A percentile compares a stretch with the other conserved stretches of the same genome.
phyloP scores from a whole-genome alignment of 805 yeast species.

The Monosporozyma yasuniensis region DNA sequence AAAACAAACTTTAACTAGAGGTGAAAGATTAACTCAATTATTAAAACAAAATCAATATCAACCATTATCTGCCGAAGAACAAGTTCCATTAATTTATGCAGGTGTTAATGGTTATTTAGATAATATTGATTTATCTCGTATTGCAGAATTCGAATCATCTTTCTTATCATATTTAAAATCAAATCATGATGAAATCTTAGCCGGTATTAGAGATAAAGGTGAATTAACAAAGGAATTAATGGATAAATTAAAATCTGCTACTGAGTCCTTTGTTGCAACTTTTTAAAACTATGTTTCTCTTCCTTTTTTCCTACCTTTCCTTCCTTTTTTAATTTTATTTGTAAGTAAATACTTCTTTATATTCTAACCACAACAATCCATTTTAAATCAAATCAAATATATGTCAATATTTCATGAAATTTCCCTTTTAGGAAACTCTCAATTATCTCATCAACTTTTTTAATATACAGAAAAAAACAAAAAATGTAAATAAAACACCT shows the following conservation, averaged over 20 bases:
- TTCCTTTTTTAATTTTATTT: not conserved
- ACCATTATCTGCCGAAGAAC: constrained; percentile 98
- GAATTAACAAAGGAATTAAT: constrained; percentile 80
- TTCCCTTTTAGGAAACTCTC: no score
- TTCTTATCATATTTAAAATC: constrained; percentile 89
- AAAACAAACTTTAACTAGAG: constrained; percentile 97
- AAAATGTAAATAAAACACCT: no score
- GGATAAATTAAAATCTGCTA: constrained; percentile 79
- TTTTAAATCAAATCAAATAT: no score
- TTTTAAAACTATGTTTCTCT: constrained; percentile 38
- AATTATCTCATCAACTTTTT: no score
- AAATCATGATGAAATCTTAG: constrained; percentile 75
- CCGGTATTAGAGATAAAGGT: constrained; percentile 81
- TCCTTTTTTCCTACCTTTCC: not conserved
- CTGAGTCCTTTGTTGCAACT: constrained; percentile 88
- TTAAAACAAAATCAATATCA: constrained; percentile 95
- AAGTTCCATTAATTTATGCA: constrained; percentile 96
- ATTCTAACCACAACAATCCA: not conserved
- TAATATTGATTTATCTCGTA: constrained; percentile 69
- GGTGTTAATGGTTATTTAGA: constrained; percentile 99
- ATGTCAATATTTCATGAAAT: not conserved
- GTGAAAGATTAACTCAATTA: constrained; percentile 99
- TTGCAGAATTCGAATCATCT: constrained; percentile 84
- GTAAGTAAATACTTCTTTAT: not conserved
- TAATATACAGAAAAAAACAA: no score